Base-by-base conservation (phyloP, 257 asterid genomes). In the Hygrophila difformis region DNA sequence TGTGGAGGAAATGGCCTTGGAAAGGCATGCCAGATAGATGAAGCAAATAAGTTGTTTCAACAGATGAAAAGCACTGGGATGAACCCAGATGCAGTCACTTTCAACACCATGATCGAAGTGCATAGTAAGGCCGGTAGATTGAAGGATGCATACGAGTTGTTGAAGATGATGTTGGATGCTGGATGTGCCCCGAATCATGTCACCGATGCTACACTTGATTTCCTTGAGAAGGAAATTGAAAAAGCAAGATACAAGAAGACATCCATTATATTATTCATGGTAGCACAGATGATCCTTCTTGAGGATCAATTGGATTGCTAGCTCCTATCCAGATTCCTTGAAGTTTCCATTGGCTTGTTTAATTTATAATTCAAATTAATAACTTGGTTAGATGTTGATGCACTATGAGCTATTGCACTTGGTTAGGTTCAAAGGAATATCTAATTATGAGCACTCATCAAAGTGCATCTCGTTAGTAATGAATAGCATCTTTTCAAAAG, bases 171-270 rank as follows among this genome's bases (percentile, higher is more conserved):
- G 98, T 41, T 89, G 84, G 82, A 77, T 64, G 93, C 85, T 33
- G 96, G 98, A 28, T 85, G 94, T 69, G 80, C 75, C 6, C 98
- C 98, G 8, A 85, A 89, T 61, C 88, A 82, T 57, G 93, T 89
- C 41, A 89, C 98, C 0, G 98, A 85, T 51, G 82, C 94, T 0
- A 77, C 73, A 48, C 75, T 89, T 41, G 94, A 82, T 51, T 82
- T 59, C 63, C 76, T 89, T 29, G 94, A 66, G 47, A 82, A 66
- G 65, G 94, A 75, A 63, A 82, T 77, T 18, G 94, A 85, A 54
- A 79, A 79, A 41, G 40, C 51, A 18, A 68, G 94, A 41, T 72
- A 64, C 65, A 63, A 68, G 42, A 84, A 78, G 74, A 94, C 94
- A 1, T 78, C 89, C 12, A 76, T 81, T 39, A 26, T 26, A n/a